Percentiles rank a stretch among this genome's conserved stretches.
Conservation (phyloP, 2,329 filamentous ascomycete genomes). For the Apiospora koreana region DNA sequence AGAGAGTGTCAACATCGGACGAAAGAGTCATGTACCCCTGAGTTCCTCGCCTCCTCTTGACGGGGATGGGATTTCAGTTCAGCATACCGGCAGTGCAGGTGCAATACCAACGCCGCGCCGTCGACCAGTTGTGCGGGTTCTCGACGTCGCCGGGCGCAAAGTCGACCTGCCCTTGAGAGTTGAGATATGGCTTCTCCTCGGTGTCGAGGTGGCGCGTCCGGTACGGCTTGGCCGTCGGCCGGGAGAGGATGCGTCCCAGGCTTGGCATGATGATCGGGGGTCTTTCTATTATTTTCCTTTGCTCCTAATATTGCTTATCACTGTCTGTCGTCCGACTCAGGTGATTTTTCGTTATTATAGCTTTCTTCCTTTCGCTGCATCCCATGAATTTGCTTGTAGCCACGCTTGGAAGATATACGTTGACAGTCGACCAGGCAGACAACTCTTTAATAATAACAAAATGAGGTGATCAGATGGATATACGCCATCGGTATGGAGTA, state of each 20-base stretch:
- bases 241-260: conserved; percentile 48
- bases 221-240: conserved; percentile 54
- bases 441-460: background rate
- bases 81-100: conserved; percentile 36
- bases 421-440: background rate
- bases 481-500: background rate
- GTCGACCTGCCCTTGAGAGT: conserved; percentile 51
- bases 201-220: conserved; percentile 38
- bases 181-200: conserved; percentile 40
- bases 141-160: conserved; percentile 53
- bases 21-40: background rate
- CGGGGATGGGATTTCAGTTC: background rate
- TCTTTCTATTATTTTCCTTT: background rate
- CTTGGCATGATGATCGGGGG: conserved; percentile 35
- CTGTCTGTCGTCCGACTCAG: background rate
- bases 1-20: background rate
- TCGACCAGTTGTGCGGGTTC: conserved; percentile 51
- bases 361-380: background rate
- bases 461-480: background rate
- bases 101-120: conserved; percentile 39
- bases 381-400: background rate
- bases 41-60: background rate
- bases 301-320: background rate
- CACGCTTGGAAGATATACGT: background rate
- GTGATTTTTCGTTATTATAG: background rate